These are phyloP conservation scores for Parasarocladium wereldwijsianum DNA, from an alignment of 2,329 filamentous ascomycete genomes.

Conservation along the genomic window DNA sequence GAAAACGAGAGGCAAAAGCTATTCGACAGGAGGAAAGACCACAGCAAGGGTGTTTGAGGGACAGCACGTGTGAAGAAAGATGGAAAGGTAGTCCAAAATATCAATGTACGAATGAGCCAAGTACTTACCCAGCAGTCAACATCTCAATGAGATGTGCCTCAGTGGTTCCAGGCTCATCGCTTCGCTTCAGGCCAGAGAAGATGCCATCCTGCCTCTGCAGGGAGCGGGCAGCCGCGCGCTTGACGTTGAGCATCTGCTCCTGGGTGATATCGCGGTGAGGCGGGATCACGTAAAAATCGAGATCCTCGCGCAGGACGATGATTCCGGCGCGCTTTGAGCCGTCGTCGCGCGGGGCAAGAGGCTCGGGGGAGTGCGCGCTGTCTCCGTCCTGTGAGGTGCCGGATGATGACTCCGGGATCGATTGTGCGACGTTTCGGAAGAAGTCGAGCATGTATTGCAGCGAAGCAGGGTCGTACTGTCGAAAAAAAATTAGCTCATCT, in stretches of 20 bases:
- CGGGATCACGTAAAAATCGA: slow-evolving; percentile 95
- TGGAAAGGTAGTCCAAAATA: too few species aligned
- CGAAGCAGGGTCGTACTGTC: slow-evolving; percentile 87
- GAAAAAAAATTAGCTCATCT: slow-evolving; percentile 3
- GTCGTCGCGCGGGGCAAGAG: slow-evolving; percentile 54
- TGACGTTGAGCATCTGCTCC: slow-evolving; percentile 87
- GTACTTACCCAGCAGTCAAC: slow-evolving; percentile 83
- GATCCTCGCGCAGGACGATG: slow-evolving; percentile 87
- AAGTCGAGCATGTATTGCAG: slow-evolving; percentile 99
- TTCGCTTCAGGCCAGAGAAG: slow-evolving; percentile 87
- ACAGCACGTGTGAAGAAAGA: too few species aligned
- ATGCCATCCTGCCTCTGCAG: slow-evolving; percentile 83
- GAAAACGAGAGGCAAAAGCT: too few species aligned
- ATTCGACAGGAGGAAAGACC: too few species aligned
- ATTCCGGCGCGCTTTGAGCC: slow-evolving; percentile 88
- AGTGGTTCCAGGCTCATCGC: slow-evolving; percentile 89
- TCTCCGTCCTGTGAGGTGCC: slow-evolving; percentile 49
- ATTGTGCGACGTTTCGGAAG: slow-evolving; percentile 89
- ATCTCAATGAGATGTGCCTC: slow-evolving; percentile 99
- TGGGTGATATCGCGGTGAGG: slow-evolving; percentile 73
- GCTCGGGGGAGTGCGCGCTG: slow-evolving; percentile 46
- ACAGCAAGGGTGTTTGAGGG: too few species aligned
- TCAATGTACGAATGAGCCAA: background rate
- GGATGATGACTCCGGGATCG: slow-evolving; percentile 69
- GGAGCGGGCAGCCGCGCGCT: slow-evolving; percentile 79